Base-by-base conservation (phyloP, 768 basidiomycete genomes). In the Grammothele lineata region DNA sequence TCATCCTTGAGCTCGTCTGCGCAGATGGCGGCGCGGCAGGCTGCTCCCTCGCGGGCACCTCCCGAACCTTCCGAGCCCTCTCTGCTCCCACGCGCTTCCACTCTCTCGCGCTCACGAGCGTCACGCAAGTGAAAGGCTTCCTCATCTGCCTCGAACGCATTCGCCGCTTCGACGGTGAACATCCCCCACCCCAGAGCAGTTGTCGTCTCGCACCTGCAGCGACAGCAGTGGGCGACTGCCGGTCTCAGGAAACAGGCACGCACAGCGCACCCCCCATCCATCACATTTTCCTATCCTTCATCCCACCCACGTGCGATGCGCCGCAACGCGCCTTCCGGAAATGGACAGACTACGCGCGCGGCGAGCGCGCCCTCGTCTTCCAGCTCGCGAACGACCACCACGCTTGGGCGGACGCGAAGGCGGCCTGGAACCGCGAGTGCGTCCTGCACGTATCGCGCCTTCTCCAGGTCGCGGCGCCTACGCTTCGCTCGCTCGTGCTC, bases 71-170 rank as follows among this genome's bases (percentile, higher is more conserved):
- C 22, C 51, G 51, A 10, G 27, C 17, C 3, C n/a, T 39, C 2
- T 43, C 51, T 8, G 33, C 51, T 5, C 10, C 33, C 1, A 32
- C 46, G 5, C 51, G 51, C 38, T 33, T 53, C 15, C 17, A 44
- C 46, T 47, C 51, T 19, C 42, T 53, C 24, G 15, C 19, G 33
- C 46, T 53, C 25, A 17, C 30, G 8, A 53, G 46, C 23, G 10
- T 53, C 33, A 21, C n/a, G 38, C 33, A 53, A 10, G 38, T 53
- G 7, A 47, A 22, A 24, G 19, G 19, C 38, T 53, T 53, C 42
- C 46, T 53, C 35, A 36, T 48, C 33, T 53, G 51, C 42, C 15
- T 53, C 42, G 46, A 47, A 33, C 51, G 51, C 21, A 53, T 41
- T 36, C 43, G 34, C 33, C 43, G 37, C n/a, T 34, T 37, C 17